Base-by-base conservation (phyloP, 1,139 yeast species). In the Debaryomyces subglobosus region DNA sequence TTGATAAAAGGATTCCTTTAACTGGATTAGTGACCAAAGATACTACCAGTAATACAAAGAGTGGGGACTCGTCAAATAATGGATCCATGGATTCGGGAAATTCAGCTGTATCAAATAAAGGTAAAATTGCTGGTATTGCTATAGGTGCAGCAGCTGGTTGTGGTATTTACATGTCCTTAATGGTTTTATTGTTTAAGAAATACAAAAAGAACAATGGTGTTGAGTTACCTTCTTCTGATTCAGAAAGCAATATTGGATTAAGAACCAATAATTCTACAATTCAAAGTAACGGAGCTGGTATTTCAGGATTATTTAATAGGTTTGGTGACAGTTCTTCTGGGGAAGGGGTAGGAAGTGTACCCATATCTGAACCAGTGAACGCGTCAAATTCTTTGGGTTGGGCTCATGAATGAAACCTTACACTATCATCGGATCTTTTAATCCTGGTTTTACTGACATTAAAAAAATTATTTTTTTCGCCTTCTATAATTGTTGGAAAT, bases 61-160 rank as follows among this genome's bases (percentile, higher is more conserved):
- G 53, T 25, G 48, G 57, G 6, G 51, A 68, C 2, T 49, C 62
- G 32, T 43, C 51, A 21, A 60, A 66, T 44, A 65, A 71, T 49
- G 84, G 83, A 10, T 76, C 82, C 2, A 66, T 77, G 54, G 82
- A 75, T 52, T 60, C 66, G 5, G 60, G 60, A 30, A 49, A 60
- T 20, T 45, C 55, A 16, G 48, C 59, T 1, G 54, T 64, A 5
- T 49, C 61, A 37, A 63, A 64, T 50, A 72, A 70, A 43, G 79
- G 76, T 21, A 74, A 72, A 49, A 71, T 83, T 39, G 79, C 83
- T 16, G 88, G 86, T 33, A 72, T 85, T 30, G 77, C 86, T 24
- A 71, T 85, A 44, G 91, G 91, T 49, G 81, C 88, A n/a, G 81
- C 85, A 21, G 79, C 80, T 24, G 94, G 92, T 47, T 81, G 85